Percentiles rank a stretch among this genome's conserved stretches.
Conservation (phyloP, 805 yeast species). For the Candida berthetii region DNA sequence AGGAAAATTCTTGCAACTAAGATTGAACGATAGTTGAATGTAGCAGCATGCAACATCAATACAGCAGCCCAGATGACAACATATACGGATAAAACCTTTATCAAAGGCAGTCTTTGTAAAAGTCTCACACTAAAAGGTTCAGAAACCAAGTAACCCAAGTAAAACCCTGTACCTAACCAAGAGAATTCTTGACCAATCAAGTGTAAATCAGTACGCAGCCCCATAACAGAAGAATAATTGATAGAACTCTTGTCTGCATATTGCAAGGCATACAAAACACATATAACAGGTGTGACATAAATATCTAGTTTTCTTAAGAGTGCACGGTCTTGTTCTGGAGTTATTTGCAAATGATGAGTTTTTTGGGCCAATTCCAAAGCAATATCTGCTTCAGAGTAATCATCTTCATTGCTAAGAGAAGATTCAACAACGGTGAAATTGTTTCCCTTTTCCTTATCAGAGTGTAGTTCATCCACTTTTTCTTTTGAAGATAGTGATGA, state of each 20-base stretch:
- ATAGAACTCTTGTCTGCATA: slow-evolving; percentile 32
- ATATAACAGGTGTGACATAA: slow-evolving; percentile 28
- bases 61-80: slow-evolving; percentile 30
- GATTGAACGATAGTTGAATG: neutral
- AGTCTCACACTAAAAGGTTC: slow-evolving; percentile 26
- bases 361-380: neutral
- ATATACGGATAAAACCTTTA: slow-evolving; percentile 25
- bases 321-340: slow-evolving; percentile 7
- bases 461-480: no score
- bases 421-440: no score
- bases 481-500: no score
- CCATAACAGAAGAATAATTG: slow-evolving; percentile 33
- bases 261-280: slow-evolving; percentile 25
- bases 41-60: slow-evolving; percentile 27
- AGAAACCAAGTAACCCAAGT: slow-evolving; percentile 26
- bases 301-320: slow-evolving; percentile 31
- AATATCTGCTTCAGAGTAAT: neutral
- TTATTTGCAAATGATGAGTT: neutral
- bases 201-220: slow-evolving; percentile 29
- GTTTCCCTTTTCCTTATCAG: no score
- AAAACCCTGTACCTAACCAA: slow-evolving; percentile 29
- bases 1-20: neutral
- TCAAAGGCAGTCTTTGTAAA: slow-evolving; percentile 29
- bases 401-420: no score
- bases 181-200: slow-evolving; percentile 28